Evolutionary conservation across 2,329 filamentous ascomycete genomes (phyloP).

Genomic region (Fonsecaea nubica): DNA sequence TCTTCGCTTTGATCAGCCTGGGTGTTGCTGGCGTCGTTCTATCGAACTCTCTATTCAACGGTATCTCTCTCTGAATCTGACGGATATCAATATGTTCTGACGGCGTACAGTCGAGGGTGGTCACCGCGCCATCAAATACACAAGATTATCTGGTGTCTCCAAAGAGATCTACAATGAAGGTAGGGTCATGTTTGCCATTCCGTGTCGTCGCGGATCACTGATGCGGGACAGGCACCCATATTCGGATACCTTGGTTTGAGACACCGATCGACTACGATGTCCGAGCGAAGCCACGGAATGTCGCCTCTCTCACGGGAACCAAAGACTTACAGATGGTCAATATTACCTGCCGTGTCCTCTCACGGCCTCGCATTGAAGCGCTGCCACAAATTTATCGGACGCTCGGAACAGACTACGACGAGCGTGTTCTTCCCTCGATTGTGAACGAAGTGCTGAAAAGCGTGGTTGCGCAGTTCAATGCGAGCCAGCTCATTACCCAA

Average conservation of each 20-base stretch:
- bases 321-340: constrained; percentile 99
- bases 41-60: constrained; percentile 71
- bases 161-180: constrained; percentile 97
- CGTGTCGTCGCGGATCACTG: constrained; percentile 15
- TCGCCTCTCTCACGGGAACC: constrained; percentile 94
- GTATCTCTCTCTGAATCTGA: constrained; percentile 49
- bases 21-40: constrained; percentile 50
- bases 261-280: constrained; percentile 97
- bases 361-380: constrained; percentile 82
- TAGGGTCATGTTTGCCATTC: constrained; percentile 46
- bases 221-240: constrained; percentile 74
- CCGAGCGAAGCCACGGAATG: constrained; percentile 94
- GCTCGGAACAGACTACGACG: constrained; percentile 93
- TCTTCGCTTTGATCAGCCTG: constrained; percentile 62
- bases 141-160: constrained; percentile 86
- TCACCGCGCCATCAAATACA: constrained; percentile 98
- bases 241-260: constrained; percentile 96
- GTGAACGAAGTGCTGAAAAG: constrained; percentile 99
- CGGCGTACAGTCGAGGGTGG: constrained; percentile 80
- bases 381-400: constrained; percentile 98
- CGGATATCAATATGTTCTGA: constrained; percentile 17
- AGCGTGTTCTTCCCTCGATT: constrained; percentile 94
- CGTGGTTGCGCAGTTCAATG: constrained; percentile 98
- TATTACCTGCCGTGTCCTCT: constrained; percentile 99
- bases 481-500: constrained; percentile 97